These are phyloP conservation scores for Aspergillus affinis DNA, from an alignment of 495 filamentous ascomycete genomes.

Conservation along the genomic window DNA sequence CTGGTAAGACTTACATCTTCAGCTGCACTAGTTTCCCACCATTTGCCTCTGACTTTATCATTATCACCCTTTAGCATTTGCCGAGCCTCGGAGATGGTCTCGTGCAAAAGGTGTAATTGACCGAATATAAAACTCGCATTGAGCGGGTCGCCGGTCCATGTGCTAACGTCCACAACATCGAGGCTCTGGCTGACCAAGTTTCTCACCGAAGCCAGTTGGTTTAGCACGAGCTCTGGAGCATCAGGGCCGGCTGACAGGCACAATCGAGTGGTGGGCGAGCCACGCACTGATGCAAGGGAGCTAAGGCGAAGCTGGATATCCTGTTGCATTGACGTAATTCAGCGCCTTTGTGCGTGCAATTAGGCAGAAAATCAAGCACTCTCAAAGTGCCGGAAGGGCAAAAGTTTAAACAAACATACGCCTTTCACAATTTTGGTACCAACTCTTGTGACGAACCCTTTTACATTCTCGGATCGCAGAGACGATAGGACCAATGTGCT, in stretches of 20 bases:
- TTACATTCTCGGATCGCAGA: slow-evolving; percentile 82
- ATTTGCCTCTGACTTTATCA: slow-evolving; percentile 51
- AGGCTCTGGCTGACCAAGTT: slow-evolving; percentile 74
- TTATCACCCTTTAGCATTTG: slow-evolving; percentile 48
- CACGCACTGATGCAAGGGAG: slow-evolving; percentile 49
- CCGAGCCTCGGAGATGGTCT: slow-evolving; percentile 70
- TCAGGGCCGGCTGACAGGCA: slow-evolving; percentile 48
- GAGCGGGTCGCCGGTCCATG: slow-evolving; percentile 59
- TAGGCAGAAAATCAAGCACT: background rate
- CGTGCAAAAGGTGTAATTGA: slow-evolving; percentile 74
- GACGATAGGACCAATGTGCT: slow-evolving; percentile 87
- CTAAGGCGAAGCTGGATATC: slow-evolving; percentile 51
- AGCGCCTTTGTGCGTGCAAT: background rate
- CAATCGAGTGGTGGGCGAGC: slow-evolving; percentile 51
- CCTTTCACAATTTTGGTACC: slow-evolving; percentile 76
- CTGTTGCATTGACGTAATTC: slow-evolving; percentile 23
- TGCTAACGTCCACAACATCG: slow-evolving; percentile 75
- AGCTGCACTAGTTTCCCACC: slow-evolving; percentile 57
- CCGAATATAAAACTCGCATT: slow-evolving; percentile 70
- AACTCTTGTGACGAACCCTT: slow-evolving; percentile 83
- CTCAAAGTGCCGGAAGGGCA: slow-evolving; percentile 5
- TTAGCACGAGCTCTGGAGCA: slow-evolving; percentile 57
- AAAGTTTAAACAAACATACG: slow-evolving; percentile 49
- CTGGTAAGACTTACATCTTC: slow-evolving; percentile 43
- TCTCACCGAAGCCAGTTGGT: slow-evolving; percentile 67